These are phyloP conservation scores for Cinnamomum chago DNA, from an alignment of 164 flowering plant species.

Conservation along the genomic window DNA sequence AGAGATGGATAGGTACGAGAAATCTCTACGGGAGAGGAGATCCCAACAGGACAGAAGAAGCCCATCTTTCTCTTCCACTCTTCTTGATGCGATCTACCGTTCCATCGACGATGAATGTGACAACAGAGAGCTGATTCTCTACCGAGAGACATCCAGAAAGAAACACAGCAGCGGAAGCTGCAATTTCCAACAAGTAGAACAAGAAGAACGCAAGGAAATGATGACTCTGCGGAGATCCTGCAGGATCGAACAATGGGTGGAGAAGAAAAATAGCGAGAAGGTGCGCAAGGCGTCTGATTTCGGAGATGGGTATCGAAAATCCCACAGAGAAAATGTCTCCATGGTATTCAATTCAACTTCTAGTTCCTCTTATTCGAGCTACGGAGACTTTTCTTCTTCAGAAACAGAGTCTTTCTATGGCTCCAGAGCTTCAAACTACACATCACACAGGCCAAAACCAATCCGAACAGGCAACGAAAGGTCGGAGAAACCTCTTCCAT, in stretches of 20 bases:
- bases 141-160: conserved; percentile 43
- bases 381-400: conserved; percentile 58
- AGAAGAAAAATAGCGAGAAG: conserved; percentile 43
- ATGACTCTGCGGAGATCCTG: conserved; percentile 31
- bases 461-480: conserved; percentile 35
- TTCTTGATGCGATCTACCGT: conserved; percentile 82
- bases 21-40: conserved; percentile 15
- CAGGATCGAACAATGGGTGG: conserved; percentile 64
- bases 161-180: conserved; percentile 21
- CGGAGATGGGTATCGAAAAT: conserved; percentile 3
- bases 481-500: neutral
- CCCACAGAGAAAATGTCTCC: conserved; percentile 6
- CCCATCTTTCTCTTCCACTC: conserved; percentile 86
- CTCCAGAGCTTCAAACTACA: conserved; percentile 16
- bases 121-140: conserved; percentile 25
- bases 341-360: conserved; percentile 44
- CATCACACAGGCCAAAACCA: conserved; percentile 42
- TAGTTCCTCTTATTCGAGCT: conserved; percentile 68
- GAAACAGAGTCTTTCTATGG: conserved; percentile 49
- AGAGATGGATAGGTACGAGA: conserved; percentile 33
- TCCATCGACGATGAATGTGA: conserved; percentile 60
- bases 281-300: conserved; percentile 23
- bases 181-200: neutral
- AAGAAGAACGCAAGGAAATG: conserved; percentile 18
- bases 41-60: conserved; percentile 15